These are phyloP conservation scores for Suillus americanus DNA, from an alignment of 768 basidiomycete genomes.

Conservation along the genomic window DNA sequence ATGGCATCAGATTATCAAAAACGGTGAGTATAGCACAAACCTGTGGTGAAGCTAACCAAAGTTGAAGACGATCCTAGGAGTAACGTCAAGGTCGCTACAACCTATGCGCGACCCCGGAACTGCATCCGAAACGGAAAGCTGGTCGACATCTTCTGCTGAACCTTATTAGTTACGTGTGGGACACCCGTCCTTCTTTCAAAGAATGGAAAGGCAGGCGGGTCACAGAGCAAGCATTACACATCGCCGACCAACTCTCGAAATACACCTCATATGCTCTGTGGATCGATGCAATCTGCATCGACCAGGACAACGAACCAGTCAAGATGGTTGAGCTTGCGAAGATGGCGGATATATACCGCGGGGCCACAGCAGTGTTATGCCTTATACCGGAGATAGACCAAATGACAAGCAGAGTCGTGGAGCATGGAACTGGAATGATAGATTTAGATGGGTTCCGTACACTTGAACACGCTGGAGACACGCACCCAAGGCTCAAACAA, in stretches of 20 bases:
- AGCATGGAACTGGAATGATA: slow-evolving; percentile 2
- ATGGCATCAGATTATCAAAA: slow-evolving; percentile 1
- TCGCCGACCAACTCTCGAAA: slow-evolving; percentile 7
- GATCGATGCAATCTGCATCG: slow-evolving; percentile 9
- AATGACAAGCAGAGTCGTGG: slow-evolving; percentile 1
- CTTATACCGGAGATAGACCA: slow-evolving; percentile 6
- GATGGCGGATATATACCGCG: slow-evolving; percentile 9
- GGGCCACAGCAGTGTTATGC: slow-evolving; percentile 6
- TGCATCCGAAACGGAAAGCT: slow-evolving; percentile 9
- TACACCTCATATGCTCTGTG: slow-evolving; percentile 7
- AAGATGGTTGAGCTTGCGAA: slow-evolving; percentile 3
- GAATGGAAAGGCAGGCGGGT: slow-evolving; percentile 8
- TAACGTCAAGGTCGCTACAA: neutral
- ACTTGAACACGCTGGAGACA: slow-evolving; percentile 7
- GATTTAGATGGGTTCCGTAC: slow-evolving; percentile 6
- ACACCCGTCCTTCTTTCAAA: slow-evolving; percentile 3
- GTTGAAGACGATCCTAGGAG: slow-evolving; percentile 2
- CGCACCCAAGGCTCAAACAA: slow-evolving; percentile 6
- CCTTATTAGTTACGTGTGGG: slow-evolving; percentile 8
- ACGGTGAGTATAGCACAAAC: slow-evolving; percentile 1
- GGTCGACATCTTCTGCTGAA: slow-evolving; percentile 3
- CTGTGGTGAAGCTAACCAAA: slow-evolving; percentile 2
- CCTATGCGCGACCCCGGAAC: slow-evolving; percentile 2
- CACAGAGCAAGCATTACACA: slow-evolving; percentile 8
- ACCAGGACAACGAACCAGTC: slow-evolving; percentile 1